Conservation (phyloP, 2,329 filamentous ascomycete species). For the Falciphora oryzae region DNA sequence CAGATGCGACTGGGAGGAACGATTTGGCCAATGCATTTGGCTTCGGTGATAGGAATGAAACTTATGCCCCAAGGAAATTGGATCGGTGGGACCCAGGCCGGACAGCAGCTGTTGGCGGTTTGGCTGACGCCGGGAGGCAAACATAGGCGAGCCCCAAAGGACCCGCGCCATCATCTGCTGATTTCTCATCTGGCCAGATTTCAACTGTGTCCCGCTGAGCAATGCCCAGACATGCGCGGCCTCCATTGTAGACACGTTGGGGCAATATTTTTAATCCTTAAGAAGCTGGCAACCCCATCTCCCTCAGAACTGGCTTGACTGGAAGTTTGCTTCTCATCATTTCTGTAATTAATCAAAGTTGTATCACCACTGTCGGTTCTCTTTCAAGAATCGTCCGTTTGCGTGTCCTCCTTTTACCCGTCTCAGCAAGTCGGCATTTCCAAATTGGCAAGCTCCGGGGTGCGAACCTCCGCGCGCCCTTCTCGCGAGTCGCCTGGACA, state of each 20-base stretch:
- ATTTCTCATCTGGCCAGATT: constrained; percentile 10
- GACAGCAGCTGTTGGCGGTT: neutral
- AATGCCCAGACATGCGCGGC: too few species aligned
- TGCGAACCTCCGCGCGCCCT: neutral
- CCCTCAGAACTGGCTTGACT: neutral
- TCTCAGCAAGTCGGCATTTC: neutral
- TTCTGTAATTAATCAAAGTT: neutral
- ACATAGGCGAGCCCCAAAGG: neutral
- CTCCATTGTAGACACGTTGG: neutral
- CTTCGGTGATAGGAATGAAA: neutral
- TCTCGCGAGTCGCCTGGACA: neutral
- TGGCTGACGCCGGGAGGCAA: constrained; percentile 2
- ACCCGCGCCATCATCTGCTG: constrained; percentile 8
- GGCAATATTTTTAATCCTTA: neutral
- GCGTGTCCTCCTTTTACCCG: neutral
- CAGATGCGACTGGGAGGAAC: neutral
- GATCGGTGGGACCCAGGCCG: neutral
- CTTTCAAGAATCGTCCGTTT: neutral
- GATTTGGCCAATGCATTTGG: neutral
- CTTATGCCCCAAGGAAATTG: neutral
- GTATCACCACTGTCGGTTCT: neutral
- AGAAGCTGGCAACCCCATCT: neutral
- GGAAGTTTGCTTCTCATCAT: neutral
- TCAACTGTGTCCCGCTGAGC: neutral
- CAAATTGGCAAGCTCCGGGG: neutral